Evolutionary conservation across 768 basidiomycete genomes (phyloP).

Genomic region (Trametes sanguinea): DNA sequence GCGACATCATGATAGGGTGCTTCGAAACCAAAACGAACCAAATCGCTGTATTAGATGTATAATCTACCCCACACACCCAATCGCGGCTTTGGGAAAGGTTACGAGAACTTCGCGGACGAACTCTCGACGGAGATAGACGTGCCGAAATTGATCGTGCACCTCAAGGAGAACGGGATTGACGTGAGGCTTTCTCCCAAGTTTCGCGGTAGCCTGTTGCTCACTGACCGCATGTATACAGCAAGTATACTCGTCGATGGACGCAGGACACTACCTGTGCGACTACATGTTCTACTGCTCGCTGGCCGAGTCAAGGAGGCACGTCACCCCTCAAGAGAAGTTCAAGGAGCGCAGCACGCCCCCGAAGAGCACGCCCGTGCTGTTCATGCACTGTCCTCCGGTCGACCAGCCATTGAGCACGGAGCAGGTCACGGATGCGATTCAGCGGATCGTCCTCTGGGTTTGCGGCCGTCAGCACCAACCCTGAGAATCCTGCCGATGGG

Average conservation of each 20-base stretch:
- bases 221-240: conserved; percentile 41
- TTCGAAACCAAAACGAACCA: no score
- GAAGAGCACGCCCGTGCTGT: conserved; percentile 50
- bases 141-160: conserved; percentile 53
- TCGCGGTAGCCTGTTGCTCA: not conserved
- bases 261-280: conserved; percentile 76
- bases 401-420: conserved; percentile 63
- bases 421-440: conserved; percentile 68
- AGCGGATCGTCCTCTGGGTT: conserved; percentile 62
- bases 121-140: conserved; percentile 63
- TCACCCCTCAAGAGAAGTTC: conserved; percentile 29
- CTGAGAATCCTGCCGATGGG: not conserved
- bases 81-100: conserved; percentile 41
- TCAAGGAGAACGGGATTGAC: conserved; percentile 53
- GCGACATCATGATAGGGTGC: no score
- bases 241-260: conserved; percentile 73
- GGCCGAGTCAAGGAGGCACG: conserved; percentile 58
- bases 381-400: conserved; percentile 72
- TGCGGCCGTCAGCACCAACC: conserved; percentile 31
- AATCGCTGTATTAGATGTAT: no score
- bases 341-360: conserved; percentile 30
- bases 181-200: conserved; percentile 30
- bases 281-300: conserved; percentile 78
- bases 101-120: conserved; percentile 57
- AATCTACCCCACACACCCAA: no score